Conservation (phyloP, 2,329 filamentous ascomycete genomes). For the Magnaporthiopsis incrustans region DNA sequence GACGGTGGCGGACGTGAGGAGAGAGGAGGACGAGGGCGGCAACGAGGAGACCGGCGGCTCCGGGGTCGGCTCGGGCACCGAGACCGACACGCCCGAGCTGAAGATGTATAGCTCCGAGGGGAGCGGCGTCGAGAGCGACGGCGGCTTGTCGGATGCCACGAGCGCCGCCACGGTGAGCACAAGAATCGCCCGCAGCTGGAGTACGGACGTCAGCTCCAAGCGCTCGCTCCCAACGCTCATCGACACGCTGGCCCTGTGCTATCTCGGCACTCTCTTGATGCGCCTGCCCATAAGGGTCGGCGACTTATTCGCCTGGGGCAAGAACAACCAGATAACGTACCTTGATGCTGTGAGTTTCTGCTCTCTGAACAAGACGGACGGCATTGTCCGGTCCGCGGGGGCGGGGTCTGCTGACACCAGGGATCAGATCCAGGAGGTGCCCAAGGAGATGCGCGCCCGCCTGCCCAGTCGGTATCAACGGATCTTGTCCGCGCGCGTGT, state of each 20-base stretch:
- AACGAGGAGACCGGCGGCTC: neutral
- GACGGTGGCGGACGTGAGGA: conserved; percentile 23
- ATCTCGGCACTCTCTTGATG: conserved; percentile 68
- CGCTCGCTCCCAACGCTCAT: conserved; percentile 58
- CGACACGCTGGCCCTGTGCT: conserved; percentile 72
- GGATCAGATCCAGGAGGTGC: conserved; percentile 46
- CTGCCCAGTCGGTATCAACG: conserved; percentile 54
- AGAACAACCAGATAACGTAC: conserved; percentile 62
- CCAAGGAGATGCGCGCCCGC: conserved; percentile 56
- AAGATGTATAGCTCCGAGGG: conserved; percentile 7
- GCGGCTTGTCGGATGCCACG: conserved; percentile 17
- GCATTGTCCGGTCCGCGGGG: neutral
- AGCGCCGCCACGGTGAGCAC: conserved; percentile 23
- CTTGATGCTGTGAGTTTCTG: conserved; percentile 50
- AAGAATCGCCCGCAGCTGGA: conserved; percentile 32
- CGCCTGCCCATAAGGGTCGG: conserved; percentile 68
- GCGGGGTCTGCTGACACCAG: neutral
- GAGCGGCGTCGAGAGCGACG: conserved; percentile 27
- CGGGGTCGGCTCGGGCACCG: neutral
- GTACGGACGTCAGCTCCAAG: conserved; percentile 32
- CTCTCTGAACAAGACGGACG: neutral
- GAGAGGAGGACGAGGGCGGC: neutral
- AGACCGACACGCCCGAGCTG: conserved; percentile 4
- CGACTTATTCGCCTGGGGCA: conserved; percentile 63
- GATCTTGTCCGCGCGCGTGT: conserved; percentile 44